phyloP scores from a whole-genome alignment of 352 stramenopile species.

The Phytophthora boehmeriae region DNA sequence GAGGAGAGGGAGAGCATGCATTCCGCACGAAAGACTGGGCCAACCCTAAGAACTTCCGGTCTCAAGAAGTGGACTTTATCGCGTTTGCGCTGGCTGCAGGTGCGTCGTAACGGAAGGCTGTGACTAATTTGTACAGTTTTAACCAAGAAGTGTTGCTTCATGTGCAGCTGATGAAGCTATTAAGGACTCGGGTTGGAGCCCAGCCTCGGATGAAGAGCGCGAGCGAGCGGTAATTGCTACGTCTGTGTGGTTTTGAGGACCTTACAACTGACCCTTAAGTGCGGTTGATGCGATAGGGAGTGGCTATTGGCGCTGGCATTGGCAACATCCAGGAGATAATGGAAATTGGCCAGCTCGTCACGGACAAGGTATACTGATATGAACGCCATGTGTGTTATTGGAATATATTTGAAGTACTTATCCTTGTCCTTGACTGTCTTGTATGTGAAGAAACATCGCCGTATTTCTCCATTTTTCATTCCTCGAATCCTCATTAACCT shows the following conservation, averaged over 20 bases:
- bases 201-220: slow-evolving; percentile 64
- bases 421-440: slow-evolving; percentile 5
- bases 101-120: slow-evolving; percentile 18
- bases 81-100: slow-evolving; percentile 82
- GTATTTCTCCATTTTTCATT: slow-evolving; percentile 94
- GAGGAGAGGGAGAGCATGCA: slow-evolving; percentile 48
- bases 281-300: slow-evolving; percentile 48
- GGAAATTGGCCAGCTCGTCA: slow-evolving; percentile 67
- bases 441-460: slow-evolving; percentile 74
- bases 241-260: not conserved
- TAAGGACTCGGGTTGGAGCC: slow-evolving; percentile 71
- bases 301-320: slow-evolving; percentile 86
- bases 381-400: not conserved
- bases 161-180: slow-evolving; percentile 77
- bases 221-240: slow-evolving; percentile 55
- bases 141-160: not conserved
- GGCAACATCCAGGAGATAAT: slow-evolving; percentile 89
- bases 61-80: slow-evolving; percentile 88
- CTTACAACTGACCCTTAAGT: slow-evolving; percentile 1
- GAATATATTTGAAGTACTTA: not conserved
- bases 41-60: slow-evolving; percentile 69
- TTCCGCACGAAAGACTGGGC: slow-evolving; percentile 77
- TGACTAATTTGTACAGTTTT: slow-evolving; percentile 1
- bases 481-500: slow-evolving; percentile 94
- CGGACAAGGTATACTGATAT: slow-evolving; percentile 53